Evolutionary conservation across 2,329 filamentous ascomycete species (phyloP).

Genomic region (Verticillium klebahnii): DNA sequence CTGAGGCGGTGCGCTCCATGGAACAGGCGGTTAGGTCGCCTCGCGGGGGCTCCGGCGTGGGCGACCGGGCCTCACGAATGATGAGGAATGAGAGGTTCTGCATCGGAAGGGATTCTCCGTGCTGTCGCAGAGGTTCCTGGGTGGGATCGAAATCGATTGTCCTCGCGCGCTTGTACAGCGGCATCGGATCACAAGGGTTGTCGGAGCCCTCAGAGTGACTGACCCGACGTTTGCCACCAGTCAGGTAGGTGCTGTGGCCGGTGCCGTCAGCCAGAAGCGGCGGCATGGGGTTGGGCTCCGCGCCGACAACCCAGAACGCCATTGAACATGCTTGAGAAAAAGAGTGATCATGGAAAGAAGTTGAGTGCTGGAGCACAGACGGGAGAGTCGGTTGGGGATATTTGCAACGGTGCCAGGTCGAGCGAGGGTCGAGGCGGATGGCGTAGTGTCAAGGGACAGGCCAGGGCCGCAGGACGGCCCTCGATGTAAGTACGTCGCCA

Average conservation of each 20-base stretch:
- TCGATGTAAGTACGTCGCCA: background rate
- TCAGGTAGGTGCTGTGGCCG: slow-evolving; percentile 19
- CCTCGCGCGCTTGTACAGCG: slow-evolving; percentile 7
- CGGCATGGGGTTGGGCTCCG: slow-evolving; percentile 8
- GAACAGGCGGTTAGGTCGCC: slow-evolving; percentile 15
- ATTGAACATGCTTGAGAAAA: slow-evolving; percentile 28
- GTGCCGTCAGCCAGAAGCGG: slow-evolving; percentile 6
- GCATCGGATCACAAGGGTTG: slow-evolving; percentile 19
- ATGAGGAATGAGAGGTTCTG: slow-evolving; percentile 31
- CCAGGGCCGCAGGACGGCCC: background rate
- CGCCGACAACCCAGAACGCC: slow-evolving; percentile 14
- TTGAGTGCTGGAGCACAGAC: background rate
- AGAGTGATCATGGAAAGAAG: background rate
- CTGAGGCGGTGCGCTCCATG: slow-evolving; percentile 46
- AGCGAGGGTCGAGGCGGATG: background rate
- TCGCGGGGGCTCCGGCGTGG: slow-evolving; percentile 11
- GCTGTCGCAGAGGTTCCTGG: background rate
- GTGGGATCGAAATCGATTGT: background rate
- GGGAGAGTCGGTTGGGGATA: background rate
- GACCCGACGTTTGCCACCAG: slow-evolving; percentile 33
- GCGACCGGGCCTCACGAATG: slow-evolving; percentile 28
- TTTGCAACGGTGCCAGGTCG: background rate
- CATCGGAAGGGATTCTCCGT: slow-evolving; percentile 21
- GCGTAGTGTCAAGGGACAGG: background rate
- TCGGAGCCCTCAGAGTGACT: slow-evolving; percentile 28